Evolutionary conservation across 2,329 filamentous ascomycete species (phyloP).

Genomic region (Diaporthe sp.): DNA sequence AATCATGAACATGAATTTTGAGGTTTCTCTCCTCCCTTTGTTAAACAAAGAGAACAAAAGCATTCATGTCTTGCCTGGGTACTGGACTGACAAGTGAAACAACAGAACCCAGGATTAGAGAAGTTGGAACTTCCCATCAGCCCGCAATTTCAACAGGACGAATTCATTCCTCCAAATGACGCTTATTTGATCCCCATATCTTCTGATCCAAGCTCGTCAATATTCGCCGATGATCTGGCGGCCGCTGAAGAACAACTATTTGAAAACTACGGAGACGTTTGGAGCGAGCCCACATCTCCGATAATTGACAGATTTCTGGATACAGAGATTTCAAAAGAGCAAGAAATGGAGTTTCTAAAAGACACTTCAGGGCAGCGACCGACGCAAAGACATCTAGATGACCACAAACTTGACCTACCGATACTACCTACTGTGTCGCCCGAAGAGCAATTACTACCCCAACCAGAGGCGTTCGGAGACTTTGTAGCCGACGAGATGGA

Average conservation of each 20-base stretch:
- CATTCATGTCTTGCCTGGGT: too few species aligned
- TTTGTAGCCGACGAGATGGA: slow-evolving; percentile 40
- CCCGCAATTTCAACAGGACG: slow-evolving; percentile 36
- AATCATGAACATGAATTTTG: too few species aligned
- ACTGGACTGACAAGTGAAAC: not conserved
- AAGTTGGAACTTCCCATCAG: slow-evolving; percentile 45
- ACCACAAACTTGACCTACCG: slow-evolving; percentile 44
- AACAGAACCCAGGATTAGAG: slow-evolving; percentile 36
- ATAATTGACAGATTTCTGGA: slow-evolving; percentile 26
- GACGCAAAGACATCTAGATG: slow-evolving; percentile 30
- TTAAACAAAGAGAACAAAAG: too few species aligned
- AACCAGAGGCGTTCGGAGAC: slow-evolving; percentile 30
- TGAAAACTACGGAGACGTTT: slow-evolving; percentile 40
- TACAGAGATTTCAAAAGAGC: slow-evolving; percentile 22
- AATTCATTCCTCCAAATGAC: slow-evolving; percentile 40
- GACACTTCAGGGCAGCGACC: slow-evolving; percentile 4
- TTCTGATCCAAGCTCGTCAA: slow-evolving; percentile 40
- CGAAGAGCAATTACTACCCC: not conserved
- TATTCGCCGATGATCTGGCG: slow-evolving; percentile 43
- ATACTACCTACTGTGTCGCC: slow-evolving; percentile 39
- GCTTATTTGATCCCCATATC: slow-evolving; percentile 41
- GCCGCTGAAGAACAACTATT: slow-evolving; percentile 43
- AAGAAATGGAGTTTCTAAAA: slow-evolving; percentile 22
- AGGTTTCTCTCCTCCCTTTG: too few species aligned
- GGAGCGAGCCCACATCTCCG: slow-evolving; percentile 41